Base-by-base conservation (phyloP, 306 rosid species). In the Ormosia semicastrata region DNA sequence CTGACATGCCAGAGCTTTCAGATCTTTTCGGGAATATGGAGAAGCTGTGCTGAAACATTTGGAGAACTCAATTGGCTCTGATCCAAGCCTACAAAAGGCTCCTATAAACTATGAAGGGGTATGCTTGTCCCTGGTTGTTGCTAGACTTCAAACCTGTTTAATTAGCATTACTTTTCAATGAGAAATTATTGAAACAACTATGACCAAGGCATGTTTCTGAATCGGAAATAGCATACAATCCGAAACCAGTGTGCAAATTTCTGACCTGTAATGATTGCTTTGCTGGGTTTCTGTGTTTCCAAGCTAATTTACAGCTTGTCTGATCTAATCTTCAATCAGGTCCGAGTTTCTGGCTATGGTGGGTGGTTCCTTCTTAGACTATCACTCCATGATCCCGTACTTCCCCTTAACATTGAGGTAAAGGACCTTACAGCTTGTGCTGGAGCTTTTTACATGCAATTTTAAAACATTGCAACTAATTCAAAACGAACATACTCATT, bases 371-470 rank as follows among this genome's bases (percentile, higher is more conserved):
- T 95, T 77, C 93, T 95, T 75, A 86, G 99, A 82, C 87, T 95
- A 76, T 95, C 98, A 30, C 94, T 95, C 41, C 99, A 95, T 56
- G 99, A 95, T 81, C 99, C 98, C 87, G 98, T 95, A 54, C 97
- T 93, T 82, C 99, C 99, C 71, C 96, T 95, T 32, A 95, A 95
- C 86, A 90, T 95, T 34, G 99, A 95, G 99, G 99, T 95, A 92
- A 62, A 14, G 3, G 36, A 53, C 76, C 67, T 73, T 59, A 24
- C 29, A 49, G 33, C 65, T 18, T 56, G 54, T 73, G 75, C 69
- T 60, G 54, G 7, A 75, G 49, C 52, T 40, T 37, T 18, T 73
- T 54, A 8, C 43, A 24, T 6, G 11, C 66, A 14, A 52, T 17
- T 33, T 39, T 39, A 50, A 44, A 72, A 41, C 14, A 66, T 40